These are phyloP conservation scores for Hymenoscyphus albidus DNA, from an alignment of 2,329 filamentous ascomycete genomes.

Conservation along the genomic window DNA sequence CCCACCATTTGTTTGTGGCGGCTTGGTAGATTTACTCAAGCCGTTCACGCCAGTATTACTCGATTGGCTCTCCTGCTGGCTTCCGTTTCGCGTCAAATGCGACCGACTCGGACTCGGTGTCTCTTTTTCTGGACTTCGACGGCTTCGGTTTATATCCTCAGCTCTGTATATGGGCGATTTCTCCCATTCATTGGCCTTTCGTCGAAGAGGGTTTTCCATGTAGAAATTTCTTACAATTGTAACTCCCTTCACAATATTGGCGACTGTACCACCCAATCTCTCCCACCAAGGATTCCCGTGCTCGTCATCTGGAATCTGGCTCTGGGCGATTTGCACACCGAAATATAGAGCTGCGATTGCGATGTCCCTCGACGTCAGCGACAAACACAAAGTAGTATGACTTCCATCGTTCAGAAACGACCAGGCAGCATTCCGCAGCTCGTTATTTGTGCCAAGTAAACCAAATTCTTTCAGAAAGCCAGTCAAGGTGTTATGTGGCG, in stretches of 20 bases:
- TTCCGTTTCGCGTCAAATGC: constrained; percentile 15
- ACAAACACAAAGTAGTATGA: constrained; percentile 77
- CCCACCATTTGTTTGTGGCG: constrained; percentile 7
- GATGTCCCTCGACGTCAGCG: constrained; percentile 75
- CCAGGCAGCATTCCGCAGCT: constrained; percentile 82
- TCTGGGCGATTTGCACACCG: constrained; percentile 68
- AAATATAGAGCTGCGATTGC: constrained; percentile 86
- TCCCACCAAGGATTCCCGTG: constrained; percentile 85
- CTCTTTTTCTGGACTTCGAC: constrained; percentile 24
- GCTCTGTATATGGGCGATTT: constrained; percentile 23
- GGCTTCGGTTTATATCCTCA: constrained; percentile 30
- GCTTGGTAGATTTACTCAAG: constrained; percentile 1
- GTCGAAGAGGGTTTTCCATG: constrained; percentile 55
- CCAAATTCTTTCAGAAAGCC: constrained; percentile 71
- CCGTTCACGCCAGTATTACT: constrained; percentile 11
- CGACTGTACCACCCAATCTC: constrained; percentile 65
- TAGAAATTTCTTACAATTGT: constrained; percentile 71
- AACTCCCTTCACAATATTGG: constrained; percentile 68
- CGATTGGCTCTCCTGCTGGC: constrained; percentile 12
- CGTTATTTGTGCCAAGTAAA: constrained; percentile 69
- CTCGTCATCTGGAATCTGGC: constrained; percentile 70
- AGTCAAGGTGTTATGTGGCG: constrained; percentile 81
- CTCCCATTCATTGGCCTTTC: constrained; percentile 34
- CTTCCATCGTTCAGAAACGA: constrained; percentile 89
- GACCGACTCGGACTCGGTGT: constrained; percentile 18